Base-by-base conservation (phyloP, 805 yeast species). In the Saccharomyces mikatae region DNA sequence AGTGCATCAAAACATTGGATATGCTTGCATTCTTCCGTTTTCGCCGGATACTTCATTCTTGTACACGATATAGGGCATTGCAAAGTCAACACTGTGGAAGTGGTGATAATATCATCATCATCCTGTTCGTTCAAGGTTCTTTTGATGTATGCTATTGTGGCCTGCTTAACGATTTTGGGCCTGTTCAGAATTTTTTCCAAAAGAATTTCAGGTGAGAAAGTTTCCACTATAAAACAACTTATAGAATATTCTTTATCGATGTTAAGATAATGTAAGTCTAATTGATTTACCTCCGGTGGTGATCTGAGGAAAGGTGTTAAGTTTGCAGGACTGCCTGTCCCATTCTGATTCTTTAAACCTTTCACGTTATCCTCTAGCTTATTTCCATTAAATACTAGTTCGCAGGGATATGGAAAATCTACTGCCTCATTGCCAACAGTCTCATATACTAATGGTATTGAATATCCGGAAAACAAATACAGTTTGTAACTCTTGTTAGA, bases 1-100 rank as follows among this genome's bases (percentile, higher is more conserved):
- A 76, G 68, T 0, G 88, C 91, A 70, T 94, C 99, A 67, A 91
- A 89, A 66, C 98, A 91, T 62, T 87, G 92, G n/a, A 89, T 71
- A 70, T 94, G 99, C 36, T 78, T 73, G 70, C 99, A 94, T 49
- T 70, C 74, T 1, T 76, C 70, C 1, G 96, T 82, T 59, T 89
- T 80, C 1, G 83, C 80, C 0, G 99, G 98, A 52, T 78, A 69
- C 53, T 75, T 73, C 78, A 94, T 85, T 54, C 87, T 77, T 8
- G 81, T 76, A 63, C 80, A 84, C 1, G 94, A 81, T 6, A 91
- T 74, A 0, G 97, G 97, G 65, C 96, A 91, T 58, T 80, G 81
- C 55, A 94, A 73, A 17, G 89, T 77, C 51, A 89, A 73, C 1
- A 81, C 76, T 17, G 88, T 82, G 1, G 85, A 78, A 26, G 86